Percentiles rank a stretch among this genome's conserved stretches.
Conservation (phyloP, 2,329 filamentous ascomycete genomes). For the Thelonectria blattea region DNA sequence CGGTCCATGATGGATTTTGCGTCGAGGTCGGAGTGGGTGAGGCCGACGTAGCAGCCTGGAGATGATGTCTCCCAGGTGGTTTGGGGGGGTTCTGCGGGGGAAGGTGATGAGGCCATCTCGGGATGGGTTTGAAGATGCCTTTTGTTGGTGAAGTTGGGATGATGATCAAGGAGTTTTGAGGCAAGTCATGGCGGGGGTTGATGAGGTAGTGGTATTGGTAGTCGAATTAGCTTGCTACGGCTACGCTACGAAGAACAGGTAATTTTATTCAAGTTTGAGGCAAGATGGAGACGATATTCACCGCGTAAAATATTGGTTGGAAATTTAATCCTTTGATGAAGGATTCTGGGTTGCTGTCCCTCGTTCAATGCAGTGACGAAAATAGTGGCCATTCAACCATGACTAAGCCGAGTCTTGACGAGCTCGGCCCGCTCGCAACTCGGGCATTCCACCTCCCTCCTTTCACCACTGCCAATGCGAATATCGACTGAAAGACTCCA, state of each 20-base stretch:
- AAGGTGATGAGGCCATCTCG: not conserved
- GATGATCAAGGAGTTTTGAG: not conserved
- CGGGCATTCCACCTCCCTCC: not conserved
- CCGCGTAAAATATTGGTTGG: too few relatives aligned
- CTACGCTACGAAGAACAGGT: too few relatives aligned
- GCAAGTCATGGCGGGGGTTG: not conserved
- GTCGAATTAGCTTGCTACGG: too few relatives aligned
- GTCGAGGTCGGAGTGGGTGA: constrained; percentile 69
- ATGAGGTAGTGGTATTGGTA: not conserved
- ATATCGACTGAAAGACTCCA: not conserved
- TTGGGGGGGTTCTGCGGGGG: constrained; percentile 13
- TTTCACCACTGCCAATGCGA: not conserved
- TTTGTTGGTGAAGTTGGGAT: not conserved
- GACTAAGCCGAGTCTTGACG: not conserved
- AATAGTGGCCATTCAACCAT: not conserved
- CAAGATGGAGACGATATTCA: too few relatives aligned
- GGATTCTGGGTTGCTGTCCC: too few relatives aligned
- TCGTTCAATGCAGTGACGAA: not conserved
- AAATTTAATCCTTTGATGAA: too few relatives aligned
- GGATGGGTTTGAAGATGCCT: not conserved
- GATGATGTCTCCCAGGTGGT: constrained; percentile 51
- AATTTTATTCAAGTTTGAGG: too few relatives aligned
- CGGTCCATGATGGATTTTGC: constrained; percentile 63
- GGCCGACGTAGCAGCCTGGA: constrained; percentile 66
- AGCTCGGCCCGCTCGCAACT: not conserved